Evolutionary conservation across 2,329 filamentous ascomycete species (phyloP).

Genomic region (Epichloe coenophiala): DNA sequence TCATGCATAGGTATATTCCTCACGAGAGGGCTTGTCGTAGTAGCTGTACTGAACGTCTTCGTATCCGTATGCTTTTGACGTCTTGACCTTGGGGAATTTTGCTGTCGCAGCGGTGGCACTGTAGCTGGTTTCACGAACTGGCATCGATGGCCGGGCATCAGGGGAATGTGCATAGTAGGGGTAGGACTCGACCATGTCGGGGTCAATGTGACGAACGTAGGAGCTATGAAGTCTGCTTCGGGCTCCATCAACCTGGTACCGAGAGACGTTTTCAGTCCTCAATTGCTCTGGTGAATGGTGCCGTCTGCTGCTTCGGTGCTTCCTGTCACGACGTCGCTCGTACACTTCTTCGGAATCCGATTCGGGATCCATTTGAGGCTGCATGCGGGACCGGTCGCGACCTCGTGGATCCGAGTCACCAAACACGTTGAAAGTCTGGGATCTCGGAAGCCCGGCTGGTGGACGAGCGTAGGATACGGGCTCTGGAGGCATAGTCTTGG

Average conservation of each 20-base stretch:
- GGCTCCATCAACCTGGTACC: slow-evolving; percentile 17
- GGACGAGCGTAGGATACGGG: slow-evolving; percentile 13
- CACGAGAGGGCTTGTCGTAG: slow-evolving; percentile 13
- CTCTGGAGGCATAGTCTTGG: slow-evolving; percentile 23
- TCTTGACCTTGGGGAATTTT: slow-evolving; percentile 21
- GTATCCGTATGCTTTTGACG: slow-evolving; percentile 16
- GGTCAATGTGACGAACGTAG: slow-evolving; percentile 16
- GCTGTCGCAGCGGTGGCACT: slow-evolving; percentile 10
- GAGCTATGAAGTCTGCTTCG: slow-evolving; percentile 16
- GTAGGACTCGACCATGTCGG: slow-evolving; percentile 8
- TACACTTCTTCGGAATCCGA: slow-evolving; percentile 23
- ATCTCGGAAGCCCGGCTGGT: slow-evolving; percentile 15
- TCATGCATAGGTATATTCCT: slow-evolving; percentile 13
- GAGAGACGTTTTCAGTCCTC: slow-evolving; percentile 12
- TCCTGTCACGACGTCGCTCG: slow-evolving; percentile 17
- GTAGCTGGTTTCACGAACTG: slow-evolving; percentile 19
- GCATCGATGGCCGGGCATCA: slow-evolving; percentile 18
- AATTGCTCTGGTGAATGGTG: slow-evolving; percentile 20
- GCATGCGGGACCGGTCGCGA: slow-evolving; percentile 23
- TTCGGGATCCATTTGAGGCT: slow-evolving; percentile 22
- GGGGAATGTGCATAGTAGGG: slow-evolving; percentile 14
- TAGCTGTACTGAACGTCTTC: slow-evolving; percentile 21
- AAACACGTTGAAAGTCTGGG: slow-evolving; percentile 21
- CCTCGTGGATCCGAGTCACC: slow-evolving; percentile 18
- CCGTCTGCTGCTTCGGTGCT: slow-evolving; percentile 23